Evolutionary conservation across 129 eudicot genomes (phyloP).

Genomic region (Flaveria linearis): DNA sequence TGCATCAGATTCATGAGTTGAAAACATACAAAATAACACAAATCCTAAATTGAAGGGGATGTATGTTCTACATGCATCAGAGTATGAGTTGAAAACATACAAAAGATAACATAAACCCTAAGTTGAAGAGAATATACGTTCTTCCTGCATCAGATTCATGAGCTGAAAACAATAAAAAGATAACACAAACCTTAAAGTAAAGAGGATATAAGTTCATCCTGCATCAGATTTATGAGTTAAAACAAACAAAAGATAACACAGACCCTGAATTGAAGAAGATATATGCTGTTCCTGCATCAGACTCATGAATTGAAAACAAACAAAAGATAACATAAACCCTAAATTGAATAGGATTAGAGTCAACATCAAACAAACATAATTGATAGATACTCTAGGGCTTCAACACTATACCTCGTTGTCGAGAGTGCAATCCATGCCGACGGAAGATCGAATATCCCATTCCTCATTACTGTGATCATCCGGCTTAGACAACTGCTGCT

Average conservation of each 20-base stretch:
- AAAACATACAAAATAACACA: too few relatives aligned
- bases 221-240: too few relatives aligned
- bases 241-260: too few relatives aligned
- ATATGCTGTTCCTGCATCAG: neutral
- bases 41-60: too few relatives aligned
- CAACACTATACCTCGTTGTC: constrained; percentile 62
- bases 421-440: constrained; percentile 77
- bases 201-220: neutral
- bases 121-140: neutral
- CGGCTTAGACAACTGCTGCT: constrained; percentile 22
- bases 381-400: too few relatives aligned
- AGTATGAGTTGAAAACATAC: too few relatives aligned
- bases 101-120: neutral
- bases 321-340: neutral
- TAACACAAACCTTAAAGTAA: neutral
- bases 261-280: neutral
- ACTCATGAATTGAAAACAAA: neutral
- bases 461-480: constrained; percentile 45
- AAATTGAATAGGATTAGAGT: neutral
- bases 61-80: too few relatives aligned
- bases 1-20: too few relatives aligned
- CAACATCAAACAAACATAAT: neutral
- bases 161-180: neutral
- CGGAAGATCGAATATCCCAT: constrained; percentile 56
- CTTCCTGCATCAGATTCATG: neutral